Evolutionary conservation across 1,284 basidiomycete species (phyloP).

Genomic region (Calocybe gambosa): DNA sequence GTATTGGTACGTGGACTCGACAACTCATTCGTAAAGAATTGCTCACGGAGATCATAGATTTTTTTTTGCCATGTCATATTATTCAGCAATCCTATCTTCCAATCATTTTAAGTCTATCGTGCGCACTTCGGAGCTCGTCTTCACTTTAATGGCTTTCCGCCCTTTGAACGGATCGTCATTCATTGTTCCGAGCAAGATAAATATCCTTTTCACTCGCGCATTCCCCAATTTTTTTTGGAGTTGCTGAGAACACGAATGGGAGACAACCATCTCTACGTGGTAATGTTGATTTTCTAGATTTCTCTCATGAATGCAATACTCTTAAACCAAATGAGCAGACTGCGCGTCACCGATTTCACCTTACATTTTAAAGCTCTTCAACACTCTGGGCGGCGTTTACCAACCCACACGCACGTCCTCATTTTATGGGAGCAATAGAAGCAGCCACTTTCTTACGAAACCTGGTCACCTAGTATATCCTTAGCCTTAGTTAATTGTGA

Average conservation of each 20-base stretch:
- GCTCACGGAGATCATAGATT: no score
- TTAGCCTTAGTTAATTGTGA: conserved; percentile 19
- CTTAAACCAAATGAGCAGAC: no score
- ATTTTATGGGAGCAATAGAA: conserved; percentile 81
- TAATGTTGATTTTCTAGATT: background rate
- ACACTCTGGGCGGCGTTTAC: conserved; percentile 83
- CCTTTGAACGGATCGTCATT: conserved; percentile 56
- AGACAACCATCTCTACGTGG: conserved; percentile 22
- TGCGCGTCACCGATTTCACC: conserved; percentile 25
- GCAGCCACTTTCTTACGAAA: conserved; percentile 18
- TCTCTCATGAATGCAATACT: no score
- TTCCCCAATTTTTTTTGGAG: conserved; percentile 14
- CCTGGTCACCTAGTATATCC: conserved; percentile 20
- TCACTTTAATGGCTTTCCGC: conserved; percentile 80
- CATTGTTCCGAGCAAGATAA: conserved; percentile 81
- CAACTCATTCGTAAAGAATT: no score
- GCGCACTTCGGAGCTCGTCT: conserved; percentile 35
- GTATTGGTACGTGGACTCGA: conserved; percentile 21
- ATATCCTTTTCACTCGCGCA: conserved; percentile 11
- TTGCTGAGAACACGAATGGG: conserved; percentile 29
- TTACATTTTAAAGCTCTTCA: conserved; percentile 46
- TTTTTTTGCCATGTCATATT: conserved; percentile 13
- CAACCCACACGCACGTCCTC: conserved; percentile 68
- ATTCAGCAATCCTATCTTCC: conserved; percentile 15
- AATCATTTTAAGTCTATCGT: conserved; percentile 10